These are phyloP conservation scores for Epichloe scottii DNA, from an alignment of 2,329 filamentous ascomycete genomes.

Conservation along the genomic window DNA sequence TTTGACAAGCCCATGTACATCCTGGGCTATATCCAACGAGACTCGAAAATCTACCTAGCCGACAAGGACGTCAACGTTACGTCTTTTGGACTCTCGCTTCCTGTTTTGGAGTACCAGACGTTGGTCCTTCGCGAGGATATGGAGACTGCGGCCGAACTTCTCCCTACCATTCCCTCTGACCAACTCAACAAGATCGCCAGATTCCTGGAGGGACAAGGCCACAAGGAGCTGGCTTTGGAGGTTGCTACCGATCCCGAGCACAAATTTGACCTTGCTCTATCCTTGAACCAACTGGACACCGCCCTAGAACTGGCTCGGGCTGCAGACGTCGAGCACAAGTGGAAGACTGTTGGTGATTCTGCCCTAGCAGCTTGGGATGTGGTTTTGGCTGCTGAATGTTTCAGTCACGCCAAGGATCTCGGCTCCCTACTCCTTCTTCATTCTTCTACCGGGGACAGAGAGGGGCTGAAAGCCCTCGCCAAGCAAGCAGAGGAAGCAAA, in stretches of 20 bases:
- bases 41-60: constrained; percentile 87
- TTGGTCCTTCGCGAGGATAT: constrained; percentile 87
- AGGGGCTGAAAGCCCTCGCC: constrained; percentile 61
- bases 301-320: constrained; percentile 73
- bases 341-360: constrained; percentile 93
- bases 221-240: constrained; percentile 89
- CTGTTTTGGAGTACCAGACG: constrained; percentile 94
- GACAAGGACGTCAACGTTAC: constrained; percentile 93
- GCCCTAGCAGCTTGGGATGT: constrained; percentile 82
- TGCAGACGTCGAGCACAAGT: constrained; percentile 88
- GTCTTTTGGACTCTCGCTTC: constrained; percentile 80
- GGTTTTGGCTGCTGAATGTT: constrained; percentile 81
- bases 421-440: constrained; percentile 81
- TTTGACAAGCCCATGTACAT: constrained; percentile 95
- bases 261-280: constrained; percentile 84
- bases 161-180: constrained; percentile 73
- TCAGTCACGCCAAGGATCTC: constrained; percentile 78
- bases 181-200: constrained; percentile 97
- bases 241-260: constrained; percentile 93
- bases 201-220: constrained; percentile 92
- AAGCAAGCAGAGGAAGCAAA: constrained; percentile 62
- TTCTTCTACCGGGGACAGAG: constrained; percentile 68
- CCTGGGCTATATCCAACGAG: constrained; percentile 86
- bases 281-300: constrained; percentile 70
- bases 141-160: constrained; percentile 76